Evolutionary conservation across 2,329 filamentous ascomycete genomes (phyloP).

Genomic region (Colletotrichum eremochloae): DNA sequence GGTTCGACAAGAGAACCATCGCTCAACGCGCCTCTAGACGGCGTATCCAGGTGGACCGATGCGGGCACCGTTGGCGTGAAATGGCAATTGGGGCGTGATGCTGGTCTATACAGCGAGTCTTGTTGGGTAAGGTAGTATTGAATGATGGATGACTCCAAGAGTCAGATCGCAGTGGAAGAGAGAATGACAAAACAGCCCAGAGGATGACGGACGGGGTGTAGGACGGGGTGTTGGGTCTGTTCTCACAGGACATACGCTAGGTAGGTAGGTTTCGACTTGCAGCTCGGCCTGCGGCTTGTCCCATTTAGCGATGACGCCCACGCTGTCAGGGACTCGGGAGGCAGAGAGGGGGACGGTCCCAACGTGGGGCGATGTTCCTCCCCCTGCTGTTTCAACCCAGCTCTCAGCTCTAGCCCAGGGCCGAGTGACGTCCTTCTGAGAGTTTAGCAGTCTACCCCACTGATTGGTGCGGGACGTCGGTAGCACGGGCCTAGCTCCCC

Average conservation of each 20-base stretch:
- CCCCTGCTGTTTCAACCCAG: not conserved
- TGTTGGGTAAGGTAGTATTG: not conserved
- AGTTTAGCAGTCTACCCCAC: slow-evolving; percentile 3
- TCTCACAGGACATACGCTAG: not conserved
- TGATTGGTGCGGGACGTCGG: slow-evolving; percentile 40
- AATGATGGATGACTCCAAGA: not conserved
- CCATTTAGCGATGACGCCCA: slow-evolving; percentile 19
- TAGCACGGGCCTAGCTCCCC: slow-evolving; percentile 35
- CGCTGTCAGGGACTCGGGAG: slow-evolving; percentile 7
- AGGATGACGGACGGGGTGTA: not conserved
- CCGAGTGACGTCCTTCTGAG: slow-evolving; percentile 26
- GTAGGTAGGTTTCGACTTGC: slow-evolving; percentile 25
- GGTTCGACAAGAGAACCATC: slow-evolving; percentile 21
- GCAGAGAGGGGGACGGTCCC: not conserved
- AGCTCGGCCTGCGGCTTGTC: slow-evolving; percentile 24
- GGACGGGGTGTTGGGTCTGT: slow-evolving; percentile 35
- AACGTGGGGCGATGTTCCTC: not conserved
- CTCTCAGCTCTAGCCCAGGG: not conserved
- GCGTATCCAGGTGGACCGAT: not conserved
- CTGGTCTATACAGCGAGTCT: not conserved
- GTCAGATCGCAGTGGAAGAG: not conserved
- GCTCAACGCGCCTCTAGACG: slow-evolving; percentile 5
- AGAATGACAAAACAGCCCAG: slow-evolving; percentile 18
- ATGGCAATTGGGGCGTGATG: not conserved
- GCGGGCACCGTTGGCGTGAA: not conserved